Evolutionary conservation across 1,284 basidiomycete genomes (phyloP).

Genomic region (Ceratobasidium sp.): DNA sequence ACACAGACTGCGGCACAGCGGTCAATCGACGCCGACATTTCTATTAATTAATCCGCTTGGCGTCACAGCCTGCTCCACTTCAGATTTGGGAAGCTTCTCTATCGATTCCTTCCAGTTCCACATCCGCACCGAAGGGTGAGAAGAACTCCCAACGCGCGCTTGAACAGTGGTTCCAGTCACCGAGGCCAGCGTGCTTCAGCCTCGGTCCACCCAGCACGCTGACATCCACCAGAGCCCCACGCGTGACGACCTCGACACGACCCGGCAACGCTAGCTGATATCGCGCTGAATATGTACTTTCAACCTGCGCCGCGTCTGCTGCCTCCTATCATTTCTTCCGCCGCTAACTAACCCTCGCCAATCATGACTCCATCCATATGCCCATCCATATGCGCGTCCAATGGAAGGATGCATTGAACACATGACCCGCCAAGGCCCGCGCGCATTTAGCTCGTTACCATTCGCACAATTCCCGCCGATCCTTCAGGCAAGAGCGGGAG

Average conservation of each 20-base stretch:
- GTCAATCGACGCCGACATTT: neutral
- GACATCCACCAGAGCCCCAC: neutral
- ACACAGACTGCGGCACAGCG: neutral
- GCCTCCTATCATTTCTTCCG: constrained; percentile 13
- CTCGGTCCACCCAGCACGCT: constrained; percentile 4
- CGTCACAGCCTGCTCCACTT: constrained; percentile 3
- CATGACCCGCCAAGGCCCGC: constrained; percentile 26
- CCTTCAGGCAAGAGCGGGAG: constrained; percentile 19
- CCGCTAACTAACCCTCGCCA: neutral
- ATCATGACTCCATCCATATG: neutral
- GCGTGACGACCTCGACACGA: constrained; percentile 9
- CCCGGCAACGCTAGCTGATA: neutral
- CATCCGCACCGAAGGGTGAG: neutral
- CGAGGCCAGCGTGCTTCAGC: neutral
- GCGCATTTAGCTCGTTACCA: constrained; percentile 32
- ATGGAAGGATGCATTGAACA: constrained; percentile 17
- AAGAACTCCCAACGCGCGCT: constrained; percentile 15
- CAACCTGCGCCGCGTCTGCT: neutral
- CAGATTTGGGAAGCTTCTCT: constrained; percentile 9
- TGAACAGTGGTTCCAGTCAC: neutral
- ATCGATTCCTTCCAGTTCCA: constrained; percentile 21
- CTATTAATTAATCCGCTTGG: constrained; percentile 8
- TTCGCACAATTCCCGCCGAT: constrained; percentile 40
- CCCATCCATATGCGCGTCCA: constrained; percentile 3
- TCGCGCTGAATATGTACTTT: neutral